A percentile compares a stretch with the other conserved stretches of the same genome.
phyloP scores from a whole-genome alignment of 148 eudicot species.

The Spergularia marina region DNA sequence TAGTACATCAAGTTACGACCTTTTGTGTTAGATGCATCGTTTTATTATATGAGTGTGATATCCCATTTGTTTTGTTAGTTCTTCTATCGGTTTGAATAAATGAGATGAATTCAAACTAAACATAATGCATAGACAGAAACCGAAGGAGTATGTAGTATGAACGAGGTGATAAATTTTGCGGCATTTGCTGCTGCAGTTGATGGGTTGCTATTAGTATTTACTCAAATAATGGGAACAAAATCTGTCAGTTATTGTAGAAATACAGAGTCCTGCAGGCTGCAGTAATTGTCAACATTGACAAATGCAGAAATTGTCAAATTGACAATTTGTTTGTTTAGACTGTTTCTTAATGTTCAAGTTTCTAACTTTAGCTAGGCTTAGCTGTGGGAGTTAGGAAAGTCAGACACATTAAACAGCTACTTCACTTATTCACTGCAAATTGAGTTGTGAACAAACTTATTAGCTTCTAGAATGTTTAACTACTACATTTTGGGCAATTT shows the following conservation, averaged over 20 bases:
- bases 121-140: too few species aligned
- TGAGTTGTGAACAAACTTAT: neutral
- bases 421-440: neutral
- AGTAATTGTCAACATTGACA: slow-evolving; percentile 3
- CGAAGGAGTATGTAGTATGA: neutral
- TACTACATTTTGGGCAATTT: too few species aligned
- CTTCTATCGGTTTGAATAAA: too few species aligned
- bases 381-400: slow-evolving; percentile 3
- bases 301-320: neutral
- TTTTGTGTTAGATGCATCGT: too few species aligned
- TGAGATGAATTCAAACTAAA: too few species aligned
- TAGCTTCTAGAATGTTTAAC: slow-evolving; percentile 5
- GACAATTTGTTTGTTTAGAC: neutral
- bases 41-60: too few species aligned
- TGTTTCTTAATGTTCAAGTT: slow-evolving; percentile 8
- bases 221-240: too few species aligned
- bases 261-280: neutral
- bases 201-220: too few species aligned
- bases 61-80: too few species aligned
- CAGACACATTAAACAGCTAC: neutral
- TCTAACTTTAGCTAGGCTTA: neutral
- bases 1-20: too few species aligned
- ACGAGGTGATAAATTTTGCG: neutral
- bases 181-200: too few species aligned
- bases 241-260: too few species aligned